Percentiles rank a stretch among this genome's conserved stretches.
phyloP scores from a whole-genome alignment of 257 asterid species.

The Datura wrightii region DNA sequence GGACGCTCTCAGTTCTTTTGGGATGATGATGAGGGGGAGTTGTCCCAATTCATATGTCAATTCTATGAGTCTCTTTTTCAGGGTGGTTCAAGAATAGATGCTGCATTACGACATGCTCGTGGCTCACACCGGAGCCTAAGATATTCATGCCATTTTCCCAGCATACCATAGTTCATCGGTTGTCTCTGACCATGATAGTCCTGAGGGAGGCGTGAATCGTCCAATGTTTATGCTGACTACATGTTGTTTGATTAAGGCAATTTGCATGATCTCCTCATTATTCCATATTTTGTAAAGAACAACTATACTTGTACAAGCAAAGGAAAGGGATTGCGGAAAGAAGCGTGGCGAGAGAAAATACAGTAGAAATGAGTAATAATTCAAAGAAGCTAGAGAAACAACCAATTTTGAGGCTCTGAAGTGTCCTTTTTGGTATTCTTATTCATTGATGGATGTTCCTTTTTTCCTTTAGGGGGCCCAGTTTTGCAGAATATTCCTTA shows the following conservation, averaged over 20 bases:
- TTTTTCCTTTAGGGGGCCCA: constrained; percentile 1
- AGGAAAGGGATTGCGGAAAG: constrained; percentile 11
- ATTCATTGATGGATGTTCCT: constrained; percentile 12
- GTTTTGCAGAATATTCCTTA: constrained; percentile 4
- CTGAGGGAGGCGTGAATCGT: not conserved
- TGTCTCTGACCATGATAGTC: not conserved
- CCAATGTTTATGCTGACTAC: not conserved
- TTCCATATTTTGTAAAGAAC: constrained; percentile 28
- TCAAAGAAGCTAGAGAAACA: constrained; percentile 11
- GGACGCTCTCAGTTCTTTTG: constrained; percentile 55
- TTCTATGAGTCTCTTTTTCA: constrained; percentile 75
- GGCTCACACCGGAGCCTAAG: constrained; percentile 70
- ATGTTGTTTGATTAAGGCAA: constrained; percentile 12
- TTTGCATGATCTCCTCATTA: constrained; percentile 8
- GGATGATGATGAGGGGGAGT: constrained; percentile 92
- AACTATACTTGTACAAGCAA: constrained; percentile 27
- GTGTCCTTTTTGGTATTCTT: not conserved
- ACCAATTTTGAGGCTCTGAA: constrained; percentile 19
- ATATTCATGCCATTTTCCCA: constrained; percentile 67
- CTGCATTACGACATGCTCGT: constrained; percentile 66
- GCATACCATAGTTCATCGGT: constrained; percentile 11
- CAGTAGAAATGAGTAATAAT: constrained; percentile 3
- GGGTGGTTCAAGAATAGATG: constrained; percentile 70
- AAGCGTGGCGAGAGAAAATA: constrained; percentile 27
- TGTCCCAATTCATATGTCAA: constrained; percentile 74